These are phyloP conservation scores for Plenodomus biglobosus DNA, from an alignment of 2,329 filamentous ascomycete species.

Conservation along the genomic window DNA sequence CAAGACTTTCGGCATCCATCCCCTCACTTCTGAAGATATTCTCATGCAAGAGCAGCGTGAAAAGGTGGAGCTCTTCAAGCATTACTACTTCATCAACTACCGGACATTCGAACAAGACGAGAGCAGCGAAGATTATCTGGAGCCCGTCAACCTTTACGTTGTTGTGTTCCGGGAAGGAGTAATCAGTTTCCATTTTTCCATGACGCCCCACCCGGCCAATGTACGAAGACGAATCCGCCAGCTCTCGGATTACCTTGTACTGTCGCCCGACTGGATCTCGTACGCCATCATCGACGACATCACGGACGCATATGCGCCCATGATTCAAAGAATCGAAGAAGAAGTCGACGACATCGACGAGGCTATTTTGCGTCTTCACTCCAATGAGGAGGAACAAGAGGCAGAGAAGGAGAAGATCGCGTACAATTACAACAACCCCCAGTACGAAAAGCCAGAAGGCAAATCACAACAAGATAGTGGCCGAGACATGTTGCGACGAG, in stretches of 20 bases:
- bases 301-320: slow-evolving; percentile 89
- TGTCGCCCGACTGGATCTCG: slow-evolving; percentile 96
- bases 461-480: slow-evolving; percentile 52
- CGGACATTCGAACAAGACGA: slow-evolving; percentile 95
- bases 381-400: slow-evolving; percentile 48
- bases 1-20: slow-evolving; percentile 93
- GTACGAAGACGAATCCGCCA: slow-evolving; percentile 92
- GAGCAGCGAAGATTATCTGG: slow-evolving; percentile 84
- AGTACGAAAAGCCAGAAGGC: slow-evolving; percentile 42
- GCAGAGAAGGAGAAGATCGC: slow-evolving; percentile 26
- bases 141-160: slow-evolving; percentile 96
- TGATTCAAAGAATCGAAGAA: slow-evolving; percentile 91
- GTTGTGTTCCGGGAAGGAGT: slow-evolving; percentile 96
- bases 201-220: slow-evolving; percentile 93
- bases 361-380: slow-evolving; percentile 80
- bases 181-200: slow-evolving; percentile 94
- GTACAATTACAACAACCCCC: slow-evolving; percentile 32
- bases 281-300: slow-evolving; percentile 99
- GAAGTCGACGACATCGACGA: slow-evolving; percentile 98
- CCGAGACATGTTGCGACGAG: slow-evolving; percentile 84
- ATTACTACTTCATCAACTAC: slow-evolving; percentile 99
- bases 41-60: slow-evolving; percentile 96
- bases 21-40: slow-evolving; percentile 92
- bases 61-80: slow-evolving; percentile 94
- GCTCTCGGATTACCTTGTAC: slow-evolving; percentile 86